A percentile compares a stretch with the other conserved stretches of the same genome.
Conservation (phyloP, 441 rosid genomes). For the Brassica balearica region DNA sequence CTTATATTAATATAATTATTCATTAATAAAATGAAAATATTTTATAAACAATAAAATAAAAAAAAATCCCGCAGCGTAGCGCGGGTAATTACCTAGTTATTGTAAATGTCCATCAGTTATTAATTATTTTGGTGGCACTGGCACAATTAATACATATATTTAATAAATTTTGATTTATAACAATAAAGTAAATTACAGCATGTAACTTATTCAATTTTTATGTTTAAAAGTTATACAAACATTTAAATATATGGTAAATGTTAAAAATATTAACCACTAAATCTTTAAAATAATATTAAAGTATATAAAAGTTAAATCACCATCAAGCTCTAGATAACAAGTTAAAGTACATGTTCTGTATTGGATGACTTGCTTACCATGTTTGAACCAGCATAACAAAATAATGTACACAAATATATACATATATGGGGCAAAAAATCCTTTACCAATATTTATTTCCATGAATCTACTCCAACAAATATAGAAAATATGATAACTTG, state of each 20-base stretch:
- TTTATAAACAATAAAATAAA: too few species aligned
- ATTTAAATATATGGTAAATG: not conserved
- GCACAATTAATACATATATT: not conserved
- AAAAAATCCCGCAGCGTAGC: too few species aligned
- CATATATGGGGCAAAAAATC: not conserved
- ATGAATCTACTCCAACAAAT: not conserved
- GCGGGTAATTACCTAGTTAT: too few species aligned
- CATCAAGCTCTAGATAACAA: not conserved
- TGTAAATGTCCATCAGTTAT: not conserved
- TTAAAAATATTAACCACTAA: not conserved
- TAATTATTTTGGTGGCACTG: not conserved
- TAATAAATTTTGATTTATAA: too few species aligned
- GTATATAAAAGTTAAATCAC: not conserved
- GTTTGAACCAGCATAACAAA: conserved; percentile 1
- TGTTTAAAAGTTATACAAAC: not conserved
- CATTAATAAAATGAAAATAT: too few species aligned
- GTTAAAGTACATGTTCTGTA: not conserved
- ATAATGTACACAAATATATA: not conserved
- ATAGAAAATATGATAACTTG: not conserved
- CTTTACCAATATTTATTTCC: not conserved
- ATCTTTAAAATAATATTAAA: too few species aligned
- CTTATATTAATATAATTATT: too few species aligned
- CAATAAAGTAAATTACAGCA: not conserved
- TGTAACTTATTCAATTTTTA: not conserved
- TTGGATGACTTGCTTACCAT: not conserved